Base-by-base conservation (phyloP, 129 eudicot species). In the Pittosporum tobira region DNA sequence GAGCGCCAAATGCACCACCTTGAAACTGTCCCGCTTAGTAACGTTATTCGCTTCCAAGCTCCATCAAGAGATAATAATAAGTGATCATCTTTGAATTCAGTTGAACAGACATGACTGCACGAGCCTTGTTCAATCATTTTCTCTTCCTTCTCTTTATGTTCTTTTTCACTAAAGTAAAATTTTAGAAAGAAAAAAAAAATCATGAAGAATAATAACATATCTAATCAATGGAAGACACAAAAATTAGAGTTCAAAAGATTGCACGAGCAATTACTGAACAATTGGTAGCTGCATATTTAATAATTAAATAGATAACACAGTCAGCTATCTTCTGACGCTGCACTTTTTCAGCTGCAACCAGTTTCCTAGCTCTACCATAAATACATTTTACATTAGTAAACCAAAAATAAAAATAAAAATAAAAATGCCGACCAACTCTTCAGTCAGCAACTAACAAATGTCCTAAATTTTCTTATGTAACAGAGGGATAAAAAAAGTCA, bases 31-130 rank as follows among this genome's bases (percentile, higher is more conserved):
- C n/a, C n/a, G n/a, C n/a, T n/a, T n/a, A n/a, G n/a, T n/a, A n/a
- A n/a, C n/a, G n/a, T n/a, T n/a, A n/a, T n/a, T n/a, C n/a, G 45
- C 61, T 31, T 56, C 61, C 48, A 57, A 57, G 48, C 28, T 30
- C 29, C 18, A 57, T 21, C 47, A 57, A 9, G 26, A 20, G 8
- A 37, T 51, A 26, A 3, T 51, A 57, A 36, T 21, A 14, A 37
- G 16, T n/a, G n/a, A n/a, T n/a, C n/a, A n/a, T n/a, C n/a, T n/a
- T n/a, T n/a, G n/a, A n/a, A n/a, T n/a, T n/a, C n/a, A n/a, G n/a
- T n/a, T n/a, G n/a, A n/a, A n/a, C n/a, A n/a, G n/a, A n/a, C n/a
- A n/a, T n/a, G n/a, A n/a, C n/a, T n/a, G n/a, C n/a, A n/a, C 38
- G 1, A 11, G 9, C 9, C 38, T 31, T 31, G 9, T 31, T 31